Evolutionary conservation across 2,329 filamentous ascomycete species (phyloP), one percentile per base, ranked within the genome.

Genomic region (Knufia fluminis): DNA sequence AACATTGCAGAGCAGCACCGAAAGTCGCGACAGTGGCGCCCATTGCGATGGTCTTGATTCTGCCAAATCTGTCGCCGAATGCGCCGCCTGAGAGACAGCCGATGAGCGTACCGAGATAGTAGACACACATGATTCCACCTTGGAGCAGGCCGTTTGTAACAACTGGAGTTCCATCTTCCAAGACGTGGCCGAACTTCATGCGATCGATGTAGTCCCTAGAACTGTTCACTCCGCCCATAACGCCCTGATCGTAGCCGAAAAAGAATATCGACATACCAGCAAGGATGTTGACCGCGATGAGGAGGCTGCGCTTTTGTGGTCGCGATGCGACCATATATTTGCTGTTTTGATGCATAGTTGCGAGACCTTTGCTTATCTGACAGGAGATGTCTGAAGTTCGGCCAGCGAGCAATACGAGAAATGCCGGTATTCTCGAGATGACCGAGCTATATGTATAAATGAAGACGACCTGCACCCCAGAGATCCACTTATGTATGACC

Each of bases 251-350:
- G 74, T 82, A 71, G 45, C 71, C 81, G 57, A 83, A 83, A 70
- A 85, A 83, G 63, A 84, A 79, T 54, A 83, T 85, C 10, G 79
- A 82, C 10, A 85, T 62, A 1, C 72, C 80, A 1, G 81, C 80
- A 10, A 84, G 68, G 41, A 71, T 74, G 61, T 83, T 83, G 64
- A 85, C 76, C 32, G 75, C 74, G 50, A 80, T 71, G 50, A 82
- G 72, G 52, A 82, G 70, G 36, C 65, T 63, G n/a, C 68, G 64
- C 67, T 81, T 81, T 66, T 80, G 68, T 3, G 77, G 63, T 54
- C 67, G 69, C 60, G 78, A 70, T 49, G 74, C 74, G 10, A 79
- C 67, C 64, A 73, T 75, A 65, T 64, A 69, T 49, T 60, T 61
- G 28, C 28, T 14, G 14, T 14, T 31, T 31, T 31, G 28, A 1